These are phyloP conservation scores for Clavispora asparagi DNA, from an alignment of 805 yeast species.

Conservation along the genomic window DNA sequence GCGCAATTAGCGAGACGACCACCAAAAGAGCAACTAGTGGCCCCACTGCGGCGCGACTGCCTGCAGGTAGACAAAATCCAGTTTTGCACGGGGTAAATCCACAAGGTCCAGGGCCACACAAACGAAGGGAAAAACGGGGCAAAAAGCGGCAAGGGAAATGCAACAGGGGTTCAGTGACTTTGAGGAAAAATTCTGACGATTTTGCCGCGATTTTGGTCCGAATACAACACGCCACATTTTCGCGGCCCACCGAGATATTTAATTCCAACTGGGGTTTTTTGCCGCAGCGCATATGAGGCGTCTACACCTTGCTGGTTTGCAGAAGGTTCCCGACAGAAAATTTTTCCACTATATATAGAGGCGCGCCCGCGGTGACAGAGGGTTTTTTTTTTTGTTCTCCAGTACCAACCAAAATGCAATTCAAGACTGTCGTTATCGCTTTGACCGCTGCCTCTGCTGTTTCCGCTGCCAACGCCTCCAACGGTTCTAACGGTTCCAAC, in stretches of 20 bases:
- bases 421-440: constrained; percentile 62
- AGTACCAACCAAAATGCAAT: constrained; percentile 51
- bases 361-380: background rate
- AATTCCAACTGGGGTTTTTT: background rate
- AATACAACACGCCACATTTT: background rate
- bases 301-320: background rate
- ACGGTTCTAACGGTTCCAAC: constrained; percentile 37
- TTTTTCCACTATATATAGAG: constrained; percentile 8
- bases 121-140: no score
- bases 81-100: background rate
- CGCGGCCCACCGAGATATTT: background rate
- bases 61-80: background rate
- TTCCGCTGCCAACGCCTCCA: constrained; percentile 51
- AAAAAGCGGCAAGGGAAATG: no score
- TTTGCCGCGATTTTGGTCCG: no score
- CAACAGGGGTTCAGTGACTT: no score
- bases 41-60: background rate
- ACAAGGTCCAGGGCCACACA: no score
- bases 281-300: background rate
- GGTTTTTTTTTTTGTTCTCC: background rate
- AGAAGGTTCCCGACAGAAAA: background rate
- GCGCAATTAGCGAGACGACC: background rate
- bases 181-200: no score
- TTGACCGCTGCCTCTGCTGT: constrained; percentile 68
- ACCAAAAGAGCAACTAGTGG: background rate